Evolutionary conservation across 2,329 filamentous ascomycete species (phyloP), one percentile per base, ranked within the genome.

Genomic region (Rhinocladiella mackenziei): DNA sequence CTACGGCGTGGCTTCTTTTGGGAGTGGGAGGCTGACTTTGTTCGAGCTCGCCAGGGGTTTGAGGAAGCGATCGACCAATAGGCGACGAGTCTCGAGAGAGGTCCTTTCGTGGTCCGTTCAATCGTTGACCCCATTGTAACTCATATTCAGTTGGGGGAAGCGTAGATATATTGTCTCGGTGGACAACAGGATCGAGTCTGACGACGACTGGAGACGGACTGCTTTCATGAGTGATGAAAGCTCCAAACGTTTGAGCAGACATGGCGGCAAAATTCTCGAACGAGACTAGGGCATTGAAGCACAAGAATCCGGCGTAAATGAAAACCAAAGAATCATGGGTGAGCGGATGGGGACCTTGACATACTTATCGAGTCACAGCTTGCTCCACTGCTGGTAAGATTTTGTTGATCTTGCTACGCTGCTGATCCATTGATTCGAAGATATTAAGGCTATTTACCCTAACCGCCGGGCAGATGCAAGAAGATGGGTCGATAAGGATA

Each of bases 191-290:
- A 18, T 65, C 61, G 8, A 68, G 69, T 23, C 59, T 67, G 18
- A 63, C 45, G 28, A 72, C 56, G 3, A 55, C 46, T 26, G 52
- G 46, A 4, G 54, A 47, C 15, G 43, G 33, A 30, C 33, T 31
- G 38, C 63, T 62, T 29, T 73, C 67, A 18, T 74, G 64, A 33
- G 69, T 62, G 39, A 73, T 60, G 18, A 72, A 56, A 14, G 64
- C 60, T 14, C 65, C 65, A 17, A 73, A 58, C 9, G 52, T 53
- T 15, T 48, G 60, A 9, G 64, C 53, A 31, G 65, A 54, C 64
- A 70, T 70, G 13, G 26, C 63, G 46, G 20, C 19, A 13, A 20
- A 26, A 20, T 9, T n/a, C 8, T 14, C 10, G 22, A 20, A 20
- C 33, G 19, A 40, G 8, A 33, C n/a, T n/a, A n/a, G n/a, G n/a